Evolutionary conservation across 257 asterid genomes (phyloP).

Genomic region (Jasminum sambac): DNA sequence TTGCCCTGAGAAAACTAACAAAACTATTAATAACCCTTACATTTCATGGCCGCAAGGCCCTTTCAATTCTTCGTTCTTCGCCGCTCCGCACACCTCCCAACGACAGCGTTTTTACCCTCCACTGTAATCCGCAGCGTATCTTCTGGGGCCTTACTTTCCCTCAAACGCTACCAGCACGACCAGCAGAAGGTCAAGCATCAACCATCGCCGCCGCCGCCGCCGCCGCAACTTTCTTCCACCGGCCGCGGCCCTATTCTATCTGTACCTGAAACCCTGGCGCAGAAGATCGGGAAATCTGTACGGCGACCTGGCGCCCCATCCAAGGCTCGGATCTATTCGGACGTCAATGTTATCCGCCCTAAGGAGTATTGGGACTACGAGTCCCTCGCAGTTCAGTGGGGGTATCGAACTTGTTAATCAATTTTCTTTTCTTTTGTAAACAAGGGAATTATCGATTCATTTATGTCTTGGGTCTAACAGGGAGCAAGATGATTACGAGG

Average conservation of each 20-base stretch:
- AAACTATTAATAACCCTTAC: conserved; percentile 37
- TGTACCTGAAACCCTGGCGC: conserved; percentile 63
- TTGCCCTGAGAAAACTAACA: conserved; percentile 5
- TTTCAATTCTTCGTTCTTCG: conserved; percentile 50
- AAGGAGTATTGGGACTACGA: conserved; percentile 96
- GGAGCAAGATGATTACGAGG: conserved; percentile 95
- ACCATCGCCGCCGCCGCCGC: conserved; percentile 25
- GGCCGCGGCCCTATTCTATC: conserved; percentile 32
- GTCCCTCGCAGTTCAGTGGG: conserved; percentile 91
- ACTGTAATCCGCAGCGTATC: conserved; percentile 39
- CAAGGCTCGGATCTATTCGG: conserved; percentile 79
- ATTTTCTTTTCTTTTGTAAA: background rate
- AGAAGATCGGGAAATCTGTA: conserved; percentile 85
- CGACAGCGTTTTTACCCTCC: conserved; percentile 24
- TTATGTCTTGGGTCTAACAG: conserved; percentile 46
- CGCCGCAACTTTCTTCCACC: conserved; percentile 32
- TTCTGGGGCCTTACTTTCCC: conserved; percentile 32
- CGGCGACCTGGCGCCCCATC: conserved; percentile 86
- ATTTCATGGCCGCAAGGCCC: conserved; percentile 87
- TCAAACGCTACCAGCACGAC: conserved; percentile 23
- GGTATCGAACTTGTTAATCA: conserved; percentile 44
- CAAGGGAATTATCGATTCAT: conserved; percentile 6
- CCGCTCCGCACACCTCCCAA: conserved; percentile 27
- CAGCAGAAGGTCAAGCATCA: conserved; percentile 16
- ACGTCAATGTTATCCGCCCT: conserved; percentile 81